Evolutionary conservation across 352 stramenopile genomes (phyloP).

Genomic region (Phytophthora sansomeana): DNA sequence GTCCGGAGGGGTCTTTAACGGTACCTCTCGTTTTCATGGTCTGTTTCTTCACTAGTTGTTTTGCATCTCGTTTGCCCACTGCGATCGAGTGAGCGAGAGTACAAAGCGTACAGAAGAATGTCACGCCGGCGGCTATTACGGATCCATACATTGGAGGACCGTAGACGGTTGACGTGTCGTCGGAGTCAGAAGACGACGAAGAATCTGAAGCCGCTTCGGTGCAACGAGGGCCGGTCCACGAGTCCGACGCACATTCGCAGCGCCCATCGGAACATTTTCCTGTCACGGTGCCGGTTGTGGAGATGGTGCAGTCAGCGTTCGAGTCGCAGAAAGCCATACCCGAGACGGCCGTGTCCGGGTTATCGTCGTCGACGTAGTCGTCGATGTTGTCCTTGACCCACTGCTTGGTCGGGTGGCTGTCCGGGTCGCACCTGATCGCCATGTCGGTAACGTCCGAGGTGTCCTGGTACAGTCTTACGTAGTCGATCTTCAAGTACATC

Average conservation of each 20-base stretch:
- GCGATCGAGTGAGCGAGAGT: constrained; percentile 30
- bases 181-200: constrained; percentile 11
- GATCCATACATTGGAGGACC: constrained; percentile 29
- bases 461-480: no score
- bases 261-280: constrained; percentile 24
- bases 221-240: constrained; percentile 1
- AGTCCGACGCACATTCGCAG: constrained; percentile 26
- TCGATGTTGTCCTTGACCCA: constrained; percentile 51
- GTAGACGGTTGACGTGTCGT: constrained; percentile 21
- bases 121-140: constrained; percentile 27
- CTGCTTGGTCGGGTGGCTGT: no score
- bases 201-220: constrained; percentile 13
- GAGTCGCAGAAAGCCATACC: constrained; percentile 28
- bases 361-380: constrained; percentile 26
- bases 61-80: constrained; percentile 9
- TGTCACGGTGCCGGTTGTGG: constrained; percentile 18
- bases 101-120: constrained; percentile 34
- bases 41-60: constrained; percentile 9
- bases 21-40: constrained; percentile 10
- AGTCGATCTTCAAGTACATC: no score
- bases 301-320: constrained; percentile 31
- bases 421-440: no score
- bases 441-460: no score
- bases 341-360: constrained; percentile 14
- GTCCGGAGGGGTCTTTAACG: constrained; percentile 11